Base-by-base conservation (phyloP, 805 yeast species). In the Schizosaccharomyces lindneri region DNA sequence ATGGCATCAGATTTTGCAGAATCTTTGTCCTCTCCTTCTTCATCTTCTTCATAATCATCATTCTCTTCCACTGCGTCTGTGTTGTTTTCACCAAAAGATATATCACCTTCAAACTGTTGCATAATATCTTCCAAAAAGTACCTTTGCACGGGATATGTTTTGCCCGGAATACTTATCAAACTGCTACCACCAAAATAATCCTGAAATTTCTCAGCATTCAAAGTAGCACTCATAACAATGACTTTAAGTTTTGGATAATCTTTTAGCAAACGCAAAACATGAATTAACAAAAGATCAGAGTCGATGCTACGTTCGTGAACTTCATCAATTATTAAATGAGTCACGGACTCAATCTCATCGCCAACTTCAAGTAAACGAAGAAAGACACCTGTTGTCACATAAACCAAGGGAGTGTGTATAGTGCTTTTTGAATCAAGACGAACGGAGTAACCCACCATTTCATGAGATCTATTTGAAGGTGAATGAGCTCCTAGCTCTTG, bases 171-270 rank as follows among this genome's bases (percentile, higher is more conserved):
- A 69, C 88, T 95, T 43, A 84, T 77, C 64, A 84, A 87, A 17
- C 82, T 81, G 15, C 80, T 70, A 2, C 72, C 73, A 2, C 73
- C 73, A 69, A 90, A 90, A 67, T 84, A 90, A 31, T 76, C 74
- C 61, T 78, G 75, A 72, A 88, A 90, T 55, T 79, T 75, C 9
- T 76, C 75, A 0, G 83, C 78, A 67, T 87, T 85, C 55, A 90
- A 89, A 0, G 97, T 90, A 3, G 97, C 97, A 68, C 95, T 85
- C 97, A 93, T 90, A 61, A 93, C 75, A 9, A 90, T 77, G 41
- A 90, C 75, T 66, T 81, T 84, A 63, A 89, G 69, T 0, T 80
- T 76, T 31, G 60, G 60, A 36, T 57, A 19, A 9, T 27, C 21
- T 32, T 21, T 41, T 2, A 36, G 29, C n/a, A 41, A 21, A 11